Percentiles rank a stretch among this genome's conserved stretches.
phyloP scores from a whole-genome alignment of 2,329 filamentous ascomycete species.

The Sordariomycetes sp. region DNA sequence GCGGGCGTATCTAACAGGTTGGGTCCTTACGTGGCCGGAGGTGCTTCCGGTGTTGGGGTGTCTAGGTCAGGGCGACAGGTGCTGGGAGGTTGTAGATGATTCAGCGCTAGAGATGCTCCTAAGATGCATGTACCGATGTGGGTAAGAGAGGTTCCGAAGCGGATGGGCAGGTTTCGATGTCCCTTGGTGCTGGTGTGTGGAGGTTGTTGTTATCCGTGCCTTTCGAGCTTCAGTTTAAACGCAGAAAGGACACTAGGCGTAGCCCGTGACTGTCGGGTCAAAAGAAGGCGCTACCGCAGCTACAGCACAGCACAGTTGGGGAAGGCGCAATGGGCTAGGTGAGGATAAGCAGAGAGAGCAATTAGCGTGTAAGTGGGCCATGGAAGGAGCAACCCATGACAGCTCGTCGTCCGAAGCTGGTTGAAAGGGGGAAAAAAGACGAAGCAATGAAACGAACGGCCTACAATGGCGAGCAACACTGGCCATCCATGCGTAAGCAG shows the following conservation, averaged over 20 bases:
- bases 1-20: background rate
- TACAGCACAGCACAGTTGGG: background rate
- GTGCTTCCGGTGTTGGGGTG: background rate
- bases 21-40: background rate
- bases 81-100: background rate
- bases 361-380: background rate
- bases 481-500: no score
- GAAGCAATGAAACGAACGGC: background rate
- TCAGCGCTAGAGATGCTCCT: background rate
- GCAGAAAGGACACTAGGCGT: background rate
- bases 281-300: background rate
- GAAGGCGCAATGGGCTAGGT: background rate
- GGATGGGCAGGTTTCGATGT: background rate
- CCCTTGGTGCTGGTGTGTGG: background rate
- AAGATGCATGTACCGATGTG: background rate
- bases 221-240: background rate
- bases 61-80: background rate
- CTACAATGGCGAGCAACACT: no score
- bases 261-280: background rate
- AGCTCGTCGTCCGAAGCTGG: background rate
- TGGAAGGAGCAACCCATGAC: background rate
- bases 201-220: background rate
- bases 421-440: background rate
- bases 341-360: background rate
- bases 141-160: background rate